Evolutionary conservation across 441 rosid genomes (phyloP), one percentile per base, ranked within the genome.

Genomic region (Sinapis alba): DNA sequence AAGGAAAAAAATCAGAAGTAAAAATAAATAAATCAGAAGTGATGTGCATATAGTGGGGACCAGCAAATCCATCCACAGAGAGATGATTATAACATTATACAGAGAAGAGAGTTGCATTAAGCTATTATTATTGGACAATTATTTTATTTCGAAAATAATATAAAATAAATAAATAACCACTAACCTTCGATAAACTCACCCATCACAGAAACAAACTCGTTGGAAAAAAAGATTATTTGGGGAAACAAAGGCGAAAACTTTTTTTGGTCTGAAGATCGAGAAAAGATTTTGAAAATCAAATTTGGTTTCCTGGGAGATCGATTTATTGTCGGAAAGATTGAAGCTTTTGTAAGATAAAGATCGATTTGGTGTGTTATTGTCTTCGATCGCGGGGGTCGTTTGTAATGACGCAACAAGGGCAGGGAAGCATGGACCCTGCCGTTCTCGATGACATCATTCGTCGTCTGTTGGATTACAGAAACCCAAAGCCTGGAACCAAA

Each of bases 391-490:
- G 32, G 57, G 61, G 41, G 34, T 15, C 43, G n/a, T 47, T 24
- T 19, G 60, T 32, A 77, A 83, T 88, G 96, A 84, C 90, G 58
- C 86, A 87, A 28, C 86, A 81, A 74, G 86, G 80, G 79, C 84
- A 78, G 84, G 84, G 71, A 70, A 75, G 77, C 34, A 87, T 93
- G 54, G 94, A 90, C 71, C 78, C 83, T 75, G 92, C 80, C 47
- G 88, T 77, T 68, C 78, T 94, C 71, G 98, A 94, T 20, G 91
- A 89, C 27, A 89, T 94, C 71, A 85, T 92, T 60, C 76, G 79
- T 21, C 90, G 94, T 75, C 59, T 94, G 75, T 79, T 92, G 86
- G 91, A 88, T 77, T 86, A 83, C 75, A 87, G 85, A 83, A 88
- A 87, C 75, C 82, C 86, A 2, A 88, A 87, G 85, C 82, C 88